phyloP scores from a whole-genome alignment of 1,139 yeast genomes.

The Scheffersomyces titani region DNA sequence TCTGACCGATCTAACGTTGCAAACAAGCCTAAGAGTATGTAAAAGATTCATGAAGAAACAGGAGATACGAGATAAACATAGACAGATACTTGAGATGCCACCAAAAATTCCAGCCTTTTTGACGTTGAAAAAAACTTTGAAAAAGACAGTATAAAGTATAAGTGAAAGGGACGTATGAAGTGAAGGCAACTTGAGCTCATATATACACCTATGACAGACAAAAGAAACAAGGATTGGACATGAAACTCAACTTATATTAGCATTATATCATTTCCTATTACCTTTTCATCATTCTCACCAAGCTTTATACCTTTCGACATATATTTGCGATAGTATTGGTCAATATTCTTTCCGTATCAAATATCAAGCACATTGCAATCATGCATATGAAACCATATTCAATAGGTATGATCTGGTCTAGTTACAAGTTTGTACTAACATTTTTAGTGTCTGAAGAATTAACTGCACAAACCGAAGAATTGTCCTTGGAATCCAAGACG shows the following conservation, averaged over 20 bases:
- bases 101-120: neutral
- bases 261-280: too few relatives aligned
- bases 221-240: neutral
- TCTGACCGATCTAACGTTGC: neutral
- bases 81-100: neutral
- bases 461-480: constrained; percentile 53
- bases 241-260: too few relatives aligned
- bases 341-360: neutral
- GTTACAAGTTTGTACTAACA: constrained; percentile 12
- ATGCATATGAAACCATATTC: neutral
- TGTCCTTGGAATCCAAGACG: constrained; percentile 55
- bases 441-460: constrained; percentile 51
- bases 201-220: neutral
- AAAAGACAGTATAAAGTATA: neutral
- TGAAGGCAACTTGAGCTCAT: too few relatives aligned
- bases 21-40: neutral
- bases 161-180: neutral
- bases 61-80: neutral
- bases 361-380: neutral
- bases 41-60: neutral
- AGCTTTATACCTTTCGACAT: too few relatives aligned
- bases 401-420: neutral
- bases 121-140: neutral
- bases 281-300: too few relatives aligned
- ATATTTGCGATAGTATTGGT: neutral